Conservation (phyloP, 1,284 basidiomycete species). For the Microbotryum lychnidis-dioicae region DNA sequence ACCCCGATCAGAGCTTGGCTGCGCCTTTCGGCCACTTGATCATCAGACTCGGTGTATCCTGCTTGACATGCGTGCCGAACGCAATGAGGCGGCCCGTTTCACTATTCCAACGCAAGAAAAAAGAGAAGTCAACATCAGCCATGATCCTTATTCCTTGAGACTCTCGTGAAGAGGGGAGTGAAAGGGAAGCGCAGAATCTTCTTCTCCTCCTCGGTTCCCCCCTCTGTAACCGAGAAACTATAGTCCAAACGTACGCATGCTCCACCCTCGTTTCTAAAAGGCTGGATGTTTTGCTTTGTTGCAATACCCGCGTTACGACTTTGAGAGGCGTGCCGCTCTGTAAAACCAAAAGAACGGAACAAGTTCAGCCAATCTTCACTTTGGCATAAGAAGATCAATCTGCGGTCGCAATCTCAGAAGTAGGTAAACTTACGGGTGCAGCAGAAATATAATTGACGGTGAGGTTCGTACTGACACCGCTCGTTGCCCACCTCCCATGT, state of each 20-base stretch:
- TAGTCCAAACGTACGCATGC: constrained; percentile 11
- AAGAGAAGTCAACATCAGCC: neutral
- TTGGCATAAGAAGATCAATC: neutral
- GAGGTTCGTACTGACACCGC: constrained; percentile 20
- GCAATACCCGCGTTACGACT: constrained; percentile 17
- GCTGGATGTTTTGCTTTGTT: constrained; percentile 13
- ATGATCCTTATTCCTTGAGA: no score
- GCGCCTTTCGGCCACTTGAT: no score
- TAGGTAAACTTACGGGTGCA: constrained; percentile 14
- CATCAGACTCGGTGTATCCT: constrained; percentile 10
- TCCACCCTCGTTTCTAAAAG: constrained; percentile 19
- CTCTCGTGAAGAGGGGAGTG: neutral
- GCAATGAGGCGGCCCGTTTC: constrained; percentile 14
- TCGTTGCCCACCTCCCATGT: constrained; percentile 15
- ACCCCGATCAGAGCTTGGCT: no score
- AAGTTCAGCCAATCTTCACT: neutral
- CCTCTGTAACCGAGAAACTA: constrained; percentile 10
- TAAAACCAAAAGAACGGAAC: no score
- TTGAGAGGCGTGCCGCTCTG: constrained; percentile 17
- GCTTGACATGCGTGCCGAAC: constrained; percentile 21
- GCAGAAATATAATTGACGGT: constrained; percentile 18
- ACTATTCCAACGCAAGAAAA: neutral
- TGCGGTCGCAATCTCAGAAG: neutral
- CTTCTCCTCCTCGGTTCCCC: constrained; percentile 9
- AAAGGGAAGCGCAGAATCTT: neutral